These are phyloP conservation scores for Cornus kousa DNA, from an alignment of 148 eudicot species.

Conservation along the genomic window DNA sequence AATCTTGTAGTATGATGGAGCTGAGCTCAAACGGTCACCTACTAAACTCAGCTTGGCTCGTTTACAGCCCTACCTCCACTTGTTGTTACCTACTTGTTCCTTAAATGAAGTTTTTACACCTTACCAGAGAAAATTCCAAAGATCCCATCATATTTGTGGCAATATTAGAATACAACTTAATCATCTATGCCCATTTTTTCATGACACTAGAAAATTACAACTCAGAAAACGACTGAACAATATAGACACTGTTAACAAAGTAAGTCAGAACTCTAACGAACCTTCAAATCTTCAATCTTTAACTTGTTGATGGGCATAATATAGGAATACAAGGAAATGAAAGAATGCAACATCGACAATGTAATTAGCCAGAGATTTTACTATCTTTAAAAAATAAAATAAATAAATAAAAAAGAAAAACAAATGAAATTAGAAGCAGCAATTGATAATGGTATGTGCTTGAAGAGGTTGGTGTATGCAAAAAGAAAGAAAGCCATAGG, in stretches of 20 bases:
- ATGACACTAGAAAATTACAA: neutral
- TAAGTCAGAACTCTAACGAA: neutral
- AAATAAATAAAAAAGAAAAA: neutral
- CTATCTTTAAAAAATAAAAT: neutral
- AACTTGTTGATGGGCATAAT: neutral
- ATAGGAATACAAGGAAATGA: neutral
- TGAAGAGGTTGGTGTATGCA: neutral
- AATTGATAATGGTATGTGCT: neutral
- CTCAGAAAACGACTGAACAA: neutral
- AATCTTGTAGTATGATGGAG: too few species aligned
- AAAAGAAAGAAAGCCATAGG: neutral
- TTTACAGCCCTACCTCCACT: too few species aligned
- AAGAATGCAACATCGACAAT: neutral
- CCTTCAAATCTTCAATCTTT: neutral
- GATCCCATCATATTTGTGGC: too few species aligned
- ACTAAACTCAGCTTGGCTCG: too few species aligned
- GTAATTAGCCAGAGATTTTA: neutral
- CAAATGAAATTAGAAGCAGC: neutral
- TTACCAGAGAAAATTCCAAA: too few species aligned
- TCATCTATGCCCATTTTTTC: slow-evolving; percentile 1
- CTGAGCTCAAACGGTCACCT: too few species aligned
- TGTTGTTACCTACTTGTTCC: too few species aligned
- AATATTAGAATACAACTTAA: neutral
- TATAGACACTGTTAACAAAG: neutral
- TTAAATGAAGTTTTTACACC: too few species aligned